Evolutionary conservation across 495 filamentous ascomycete genomes (phyloP).

Genomic region (Sphaerosporella brunnea): DNA sequence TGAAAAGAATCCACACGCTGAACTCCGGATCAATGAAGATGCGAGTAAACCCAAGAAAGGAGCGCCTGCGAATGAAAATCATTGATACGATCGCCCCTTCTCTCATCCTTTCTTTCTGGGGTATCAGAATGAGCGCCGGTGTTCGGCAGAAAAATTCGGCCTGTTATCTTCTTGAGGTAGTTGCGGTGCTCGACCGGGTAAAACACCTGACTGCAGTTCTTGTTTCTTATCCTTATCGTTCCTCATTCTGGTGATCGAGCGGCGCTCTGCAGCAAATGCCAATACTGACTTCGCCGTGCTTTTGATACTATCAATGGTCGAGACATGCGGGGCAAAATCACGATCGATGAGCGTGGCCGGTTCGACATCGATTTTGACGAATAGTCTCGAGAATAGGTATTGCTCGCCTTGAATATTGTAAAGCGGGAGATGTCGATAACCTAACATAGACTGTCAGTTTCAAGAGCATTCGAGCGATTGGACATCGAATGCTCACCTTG

Average conservation of each 20-base stretch:
- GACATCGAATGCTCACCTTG: slow-evolving; percentile 33
- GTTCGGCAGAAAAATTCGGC: too few species aligned
- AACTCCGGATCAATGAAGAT: too few species aligned
- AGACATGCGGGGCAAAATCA: slow-evolving; percentile 24
- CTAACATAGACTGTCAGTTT: slow-evolving; percentile 6
- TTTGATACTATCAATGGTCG: slow-evolving; percentile 21
- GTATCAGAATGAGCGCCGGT: too few species aligned
- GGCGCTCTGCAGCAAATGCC: slow-evolving; percentile 19
- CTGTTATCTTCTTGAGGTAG: too few species aligned
- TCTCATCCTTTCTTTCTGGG: too few species aligned
- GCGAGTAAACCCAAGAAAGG: too few species aligned
- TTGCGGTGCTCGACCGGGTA: too few species aligned
- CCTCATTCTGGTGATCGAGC: slow-evolving; percentile 12
- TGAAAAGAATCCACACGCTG: too few species aligned
- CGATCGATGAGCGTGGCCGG: slow-evolving; percentile 38
- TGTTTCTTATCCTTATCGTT: neutral
- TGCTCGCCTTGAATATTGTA: slow-evolving; percentile 73
- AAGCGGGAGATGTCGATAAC: slow-evolving; percentile 95
- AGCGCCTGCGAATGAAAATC: too few species aligned
- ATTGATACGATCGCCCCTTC: too few species aligned
- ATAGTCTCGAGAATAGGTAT: slow-evolving; percentile 84
- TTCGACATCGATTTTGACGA: slow-evolving; percentile 61
- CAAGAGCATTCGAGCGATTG: neutral
- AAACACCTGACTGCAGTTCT: too few species aligned
- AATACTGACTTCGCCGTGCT: slow-evolving; percentile 21